Evolutionary conservation across 345 rosid genomes (phyloP).

Genomic region (Camelina laxa): DNA sequence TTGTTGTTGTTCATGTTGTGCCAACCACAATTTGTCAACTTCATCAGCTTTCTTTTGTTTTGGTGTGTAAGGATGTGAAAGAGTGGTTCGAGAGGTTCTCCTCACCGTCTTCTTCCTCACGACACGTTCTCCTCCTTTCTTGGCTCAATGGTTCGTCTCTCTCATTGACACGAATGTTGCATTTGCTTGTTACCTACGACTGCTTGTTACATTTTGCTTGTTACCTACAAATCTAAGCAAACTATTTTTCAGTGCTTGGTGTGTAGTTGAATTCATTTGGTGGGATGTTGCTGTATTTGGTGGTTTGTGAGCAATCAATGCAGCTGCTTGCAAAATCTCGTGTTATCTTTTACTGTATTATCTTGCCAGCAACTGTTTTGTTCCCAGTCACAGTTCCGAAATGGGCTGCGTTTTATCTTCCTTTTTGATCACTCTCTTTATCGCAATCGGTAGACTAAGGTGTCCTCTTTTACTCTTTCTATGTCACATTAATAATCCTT

Average conservation of each 20-base stretch:
- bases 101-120: constrained; percentile 33
- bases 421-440: constrained; percentile 55
- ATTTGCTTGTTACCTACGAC: constrained; percentile 31
- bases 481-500: background rate
- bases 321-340: constrained; percentile 64
- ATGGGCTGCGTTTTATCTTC: constrained; percentile 56
- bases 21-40: too few relatives aligned
- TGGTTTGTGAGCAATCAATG: constrained; percentile 68
- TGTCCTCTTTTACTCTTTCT: constrained; percentile 21
- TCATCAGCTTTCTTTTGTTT: too few relatives aligned
- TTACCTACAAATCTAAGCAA: constrained; percentile 26
- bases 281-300: constrained; percentile 14
- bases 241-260: background rate
- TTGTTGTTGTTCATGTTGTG: too few relatives aligned
- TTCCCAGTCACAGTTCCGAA: constrained; percentile 54
- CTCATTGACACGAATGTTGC: constrained; percentile 30
- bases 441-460: constrained; percentile 58
- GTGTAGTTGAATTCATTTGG: background rate
- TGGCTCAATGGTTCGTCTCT: constrained; percentile 33
- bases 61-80: too few relatives aligned
- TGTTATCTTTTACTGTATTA: constrained; percentile 66
- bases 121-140: constrained; percentile 36
- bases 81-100: too few relatives aligned
- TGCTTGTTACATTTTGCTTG: constrained; percentile 47
- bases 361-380: constrained; percentile 55